Percentiles rank a stretch among this genome's conserved stretches.
Evolutionary conservation across 306 rosid species (phyloP).

Genomic region (Cucurbita pepo): DNA sequence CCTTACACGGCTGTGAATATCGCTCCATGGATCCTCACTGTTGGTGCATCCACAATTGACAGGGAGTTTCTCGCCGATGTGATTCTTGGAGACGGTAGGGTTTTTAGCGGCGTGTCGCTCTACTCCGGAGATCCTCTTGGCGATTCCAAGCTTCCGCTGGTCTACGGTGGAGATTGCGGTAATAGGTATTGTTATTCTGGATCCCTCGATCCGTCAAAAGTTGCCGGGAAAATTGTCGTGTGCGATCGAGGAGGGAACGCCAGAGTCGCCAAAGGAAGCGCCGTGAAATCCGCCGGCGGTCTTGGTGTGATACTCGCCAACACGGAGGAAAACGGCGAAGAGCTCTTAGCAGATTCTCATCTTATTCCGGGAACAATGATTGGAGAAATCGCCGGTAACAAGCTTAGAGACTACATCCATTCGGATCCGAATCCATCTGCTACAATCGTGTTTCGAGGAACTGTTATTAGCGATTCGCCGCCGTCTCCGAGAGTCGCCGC

Average conservation of each 20-base stretch:
- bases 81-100: conserved; percentile 41
- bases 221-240: conserved; percentile 62
- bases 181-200: conserved; percentile 36
- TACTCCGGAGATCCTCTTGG: conserved; percentile 39
- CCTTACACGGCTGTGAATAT: conserved; percentile 55
- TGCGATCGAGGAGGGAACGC: conserved; percentile 87
- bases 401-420: conserved; percentile 39
- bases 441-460: conserved; percentile 45
- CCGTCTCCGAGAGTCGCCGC: conserved; percentile 70
- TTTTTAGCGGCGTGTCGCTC: conserved; percentile 51
- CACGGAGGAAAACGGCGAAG: conserved; percentile 44
- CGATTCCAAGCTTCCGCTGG: conserved; percentile 37
- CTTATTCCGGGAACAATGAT: conserved; percentile 72
- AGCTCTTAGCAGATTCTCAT: conserved; percentile 76
- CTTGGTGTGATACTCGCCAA: conserved; percentile 57
- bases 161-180: conserved; percentile 47
- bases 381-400: conserved; percentile 48
- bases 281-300: conserved; percentile 68
- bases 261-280: conserved; percentile 61
- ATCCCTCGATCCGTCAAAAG: conserved; percentile 27
- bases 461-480: conserved; percentile 58
- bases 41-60: conserved; percentile 75
- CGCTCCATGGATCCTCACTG: conserved; percentile 85
- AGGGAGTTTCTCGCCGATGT: conserved; percentile 72
- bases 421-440: conserved; percentile 31